Conservation (phyloP, 2,329 filamentous ascomycete genomes). For the Elsinoe australis region DNA sequence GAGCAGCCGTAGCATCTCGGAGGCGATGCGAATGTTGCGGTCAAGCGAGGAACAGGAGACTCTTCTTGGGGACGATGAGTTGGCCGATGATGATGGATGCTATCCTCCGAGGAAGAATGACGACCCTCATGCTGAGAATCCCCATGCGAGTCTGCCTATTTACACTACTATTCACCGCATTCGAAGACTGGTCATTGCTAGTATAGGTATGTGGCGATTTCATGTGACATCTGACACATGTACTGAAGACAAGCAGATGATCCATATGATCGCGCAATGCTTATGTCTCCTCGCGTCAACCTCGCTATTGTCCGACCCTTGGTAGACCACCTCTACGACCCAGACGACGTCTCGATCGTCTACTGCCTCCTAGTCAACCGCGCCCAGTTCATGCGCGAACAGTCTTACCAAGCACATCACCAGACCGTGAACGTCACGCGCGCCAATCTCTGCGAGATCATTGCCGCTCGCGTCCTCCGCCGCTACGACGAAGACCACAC, state of each 20-base stretch:
- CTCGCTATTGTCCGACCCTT: slow-evolving; percentile 69
- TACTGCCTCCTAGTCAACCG: slow-evolving; percentile 80
- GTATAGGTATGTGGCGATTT: slow-evolving; percentile 33
- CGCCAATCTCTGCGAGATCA: slow-evolving; percentile 69
- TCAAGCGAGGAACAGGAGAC: slow-evolving; percentile 44
- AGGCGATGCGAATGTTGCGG: slow-evolving; percentile 34
- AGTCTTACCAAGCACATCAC: slow-evolving; percentile 65
- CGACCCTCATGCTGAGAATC: slow-evolving; percentile 42
- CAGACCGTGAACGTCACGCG: slow-evolving; percentile 75
- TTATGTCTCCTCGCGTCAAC: slow-evolving; percentile 75
- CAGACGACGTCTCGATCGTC: slow-evolving; percentile 72
- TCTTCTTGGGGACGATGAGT: slow-evolving; percentile 38
- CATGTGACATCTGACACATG: neutral
- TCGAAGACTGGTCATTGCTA: slow-evolving; percentile 39
- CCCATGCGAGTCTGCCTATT: slow-evolving; percentile 58
- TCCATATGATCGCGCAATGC: slow-evolving; percentile 64
- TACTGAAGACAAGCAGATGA: slow-evolving; percentile 40
- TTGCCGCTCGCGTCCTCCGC: slow-evolving; percentile 68
- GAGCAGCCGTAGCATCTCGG: slow-evolving; percentile 31
- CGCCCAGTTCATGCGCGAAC: slow-evolving; percentile 69
- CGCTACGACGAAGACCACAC: slow-evolving; percentile 72
- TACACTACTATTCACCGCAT: slow-evolving; percentile 67
- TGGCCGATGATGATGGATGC: slow-evolving; percentile 41
- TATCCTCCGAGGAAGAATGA: slow-evolving; percentile 34
- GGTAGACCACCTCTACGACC: slow-evolving; percentile 74